phyloP scores from a whole-genome alignment of 202 grass and related monocot genomes.

The Hordeum pubiflorum region DNA sequence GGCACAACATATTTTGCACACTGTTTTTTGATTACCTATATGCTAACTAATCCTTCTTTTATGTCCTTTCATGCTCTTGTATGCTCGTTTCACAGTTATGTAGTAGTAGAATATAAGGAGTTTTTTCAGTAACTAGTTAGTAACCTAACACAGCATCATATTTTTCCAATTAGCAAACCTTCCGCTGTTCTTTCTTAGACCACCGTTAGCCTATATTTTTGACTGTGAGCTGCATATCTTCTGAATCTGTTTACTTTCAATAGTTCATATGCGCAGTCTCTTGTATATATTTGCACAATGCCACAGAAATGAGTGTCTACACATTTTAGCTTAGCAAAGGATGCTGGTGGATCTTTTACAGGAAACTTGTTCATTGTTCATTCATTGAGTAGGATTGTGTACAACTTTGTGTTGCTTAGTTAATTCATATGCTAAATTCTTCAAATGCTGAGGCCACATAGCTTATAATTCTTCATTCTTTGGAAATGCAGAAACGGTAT shows the following conservation, averaged over 20 bases:
- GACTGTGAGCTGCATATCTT: neutral
- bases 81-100: neutral
- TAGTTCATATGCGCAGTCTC: neutral
- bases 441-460: neutral
- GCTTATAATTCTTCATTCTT: conserved; percentile 13
- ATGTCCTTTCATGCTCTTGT: neutral
- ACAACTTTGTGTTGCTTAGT: neutral
- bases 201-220: neutral
- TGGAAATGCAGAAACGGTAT: conserved; percentile 62
- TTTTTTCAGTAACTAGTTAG: neutral
- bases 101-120: neutral
- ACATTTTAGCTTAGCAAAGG: neutral
- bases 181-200: neutral
- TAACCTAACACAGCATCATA: neutral
- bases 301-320: neutral
- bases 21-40: neutral
- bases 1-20: neutral
- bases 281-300: neutral
- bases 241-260: neutral
- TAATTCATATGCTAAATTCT: neutral
- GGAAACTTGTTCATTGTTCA: neutral
- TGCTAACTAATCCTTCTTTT: neutral
- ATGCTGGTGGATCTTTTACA: neutral
- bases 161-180: neutral
- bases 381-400: neutral